Base-by-base conservation (phyloP, 1,284 basidiomycete genomes). In the Irpex sp. region DNA sequence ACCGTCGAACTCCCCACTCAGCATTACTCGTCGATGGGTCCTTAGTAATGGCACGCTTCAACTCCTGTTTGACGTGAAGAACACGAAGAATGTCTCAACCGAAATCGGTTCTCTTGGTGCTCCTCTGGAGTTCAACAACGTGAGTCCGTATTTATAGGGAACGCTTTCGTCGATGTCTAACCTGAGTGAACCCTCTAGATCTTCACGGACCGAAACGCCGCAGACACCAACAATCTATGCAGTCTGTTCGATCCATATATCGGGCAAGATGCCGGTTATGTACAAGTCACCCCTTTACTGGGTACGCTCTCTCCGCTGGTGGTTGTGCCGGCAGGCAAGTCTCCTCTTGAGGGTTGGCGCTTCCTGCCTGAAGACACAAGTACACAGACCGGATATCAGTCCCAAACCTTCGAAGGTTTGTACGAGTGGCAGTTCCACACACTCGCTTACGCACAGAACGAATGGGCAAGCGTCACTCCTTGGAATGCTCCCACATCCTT, bases 361-460 rank as follows among this genome's bases (percentile, higher is more conserved):
- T 85, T 85, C 70, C 79, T 86, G 51, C 76, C 78, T 1, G 84
- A 85, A 69, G 75, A 76, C 43, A 82, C 80, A 0, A 74, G 75
- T 1, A 75, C 74, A 5, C 66, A 79, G 4, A 81, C 82, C 1
- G 81, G 74, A 63, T 86, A 85, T 68, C 83, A 85, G 67, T 84
- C 83, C 1, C 84, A 86, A 69, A 85, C 84, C 0, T 86, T 85
- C 67, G 84, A 86, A 69, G 84, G 80, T 0, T 70, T 85, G 6
- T 84, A 84, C 72, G 83, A 84, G 73, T 85, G 83, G 83, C 81
- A 83, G 65, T 84, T 85, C 70, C 84, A 85, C 62, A 85, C 83
- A 0, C 72, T 84, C 19, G 84, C 84, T 0, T 85, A 84, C 67
- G 83, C 83, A 8, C 75, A 85, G 67, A 82, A 83, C 66, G 83